phyloP scores from a whole-genome alignment of 306 rosid species.

The Pyrus betulifolia region DNA sequence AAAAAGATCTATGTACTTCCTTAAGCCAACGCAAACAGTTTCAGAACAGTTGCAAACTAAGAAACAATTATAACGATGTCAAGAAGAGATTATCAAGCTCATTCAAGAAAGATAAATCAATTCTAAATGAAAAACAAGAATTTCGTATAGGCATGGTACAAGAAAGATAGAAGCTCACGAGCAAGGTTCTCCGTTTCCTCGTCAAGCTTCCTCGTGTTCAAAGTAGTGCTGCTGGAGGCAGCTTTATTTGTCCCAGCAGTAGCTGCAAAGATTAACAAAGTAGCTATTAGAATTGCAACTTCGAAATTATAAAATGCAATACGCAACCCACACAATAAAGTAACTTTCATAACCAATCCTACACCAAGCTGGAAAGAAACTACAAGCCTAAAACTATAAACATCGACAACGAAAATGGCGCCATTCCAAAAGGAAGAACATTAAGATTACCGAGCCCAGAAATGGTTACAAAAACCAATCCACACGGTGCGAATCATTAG shows the following conservation, averaged over 20 bases:
- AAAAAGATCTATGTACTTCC: neutral
- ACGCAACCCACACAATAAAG: neutral
- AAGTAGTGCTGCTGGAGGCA: conserved; percentile 71
- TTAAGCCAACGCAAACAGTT: neutral
- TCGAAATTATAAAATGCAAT: neutral
- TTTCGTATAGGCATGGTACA: neutral
- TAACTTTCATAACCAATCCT: neutral
- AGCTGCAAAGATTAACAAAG: conserved; percentile 26
- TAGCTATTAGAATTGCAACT: neutral
- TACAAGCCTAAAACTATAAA: neutral
- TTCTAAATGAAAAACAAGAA: neutral
- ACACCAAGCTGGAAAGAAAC: neutral
- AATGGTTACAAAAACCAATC: neutral
- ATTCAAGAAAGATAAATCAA: neutral
- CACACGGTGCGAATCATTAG: no score
- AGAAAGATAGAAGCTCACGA: conserved; percentile 38
- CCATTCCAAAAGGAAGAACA: neutral
- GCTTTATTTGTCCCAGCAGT: conserved; percentile 76
- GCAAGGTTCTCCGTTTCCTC: conserved; percentile 77
- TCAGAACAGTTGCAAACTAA: neutral
- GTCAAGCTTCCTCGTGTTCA: conserved; percentile 85
- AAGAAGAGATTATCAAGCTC: neutral
- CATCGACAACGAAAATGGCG: neutral
- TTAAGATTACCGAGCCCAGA: neutral
- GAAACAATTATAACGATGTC: neutral